Base-by-base conservation (phyloP, 2,329 filamentous ascomycete species). In the Hawksworthiomyces lignivorus region DNA sequence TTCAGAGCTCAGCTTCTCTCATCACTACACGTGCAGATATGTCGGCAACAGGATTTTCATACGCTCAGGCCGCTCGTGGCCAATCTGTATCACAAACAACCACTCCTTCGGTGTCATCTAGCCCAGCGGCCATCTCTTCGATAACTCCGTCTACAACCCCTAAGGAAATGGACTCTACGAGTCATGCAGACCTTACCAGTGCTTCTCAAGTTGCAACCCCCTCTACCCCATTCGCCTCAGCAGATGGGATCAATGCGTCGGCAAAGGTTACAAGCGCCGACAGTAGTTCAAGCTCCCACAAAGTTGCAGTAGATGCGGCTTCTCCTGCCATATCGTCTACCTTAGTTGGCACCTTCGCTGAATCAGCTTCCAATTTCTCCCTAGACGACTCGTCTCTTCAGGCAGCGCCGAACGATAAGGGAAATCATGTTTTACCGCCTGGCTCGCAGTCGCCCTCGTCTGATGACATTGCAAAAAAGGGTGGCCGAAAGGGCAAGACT, bases 11-110 rank as follows among this genome's bases (percentile, higher is more conserved):
- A n/a, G n/a, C n/a, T n/a, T n/a, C n/a, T n/a, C n/a, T n/a, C n/a
- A n/a, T n/a, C n/a, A n/a, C 24, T 8, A 7, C 4, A 28, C 21
- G 26, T 26, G 10, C 20, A 21, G 34, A 53, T 37, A 78, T 77
- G 75, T 73, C 73, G 50, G 62, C 63, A 45, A 54, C 75, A 49
- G 70, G 77, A 26, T 95, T 96, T 61, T 96, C 90, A 46, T 97
- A 97, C 64, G 90, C 90, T 56, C 88, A 95, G 73, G 90, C 90
- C 58, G 90, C 90, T 46, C 92, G 92, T 64, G 87, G 89, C 57
- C 76, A 83, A 55, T 67, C 75, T 43, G 58, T 67, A 42, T 55
- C 64, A 43, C 56, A 67, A 39, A 60, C 68, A 38, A 62, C 67
- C 50, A 48, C 45, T 45, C 55, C 49, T 46, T 52, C 52, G 46